Percentiles rank a stretch among this genome's conserved stretches.
These are phyloP conservation scores for Emericellopsis terricola DNA, from an alignment of 495 filamentous ascomycete genomes.

Conservation along the genomic window DNA sequence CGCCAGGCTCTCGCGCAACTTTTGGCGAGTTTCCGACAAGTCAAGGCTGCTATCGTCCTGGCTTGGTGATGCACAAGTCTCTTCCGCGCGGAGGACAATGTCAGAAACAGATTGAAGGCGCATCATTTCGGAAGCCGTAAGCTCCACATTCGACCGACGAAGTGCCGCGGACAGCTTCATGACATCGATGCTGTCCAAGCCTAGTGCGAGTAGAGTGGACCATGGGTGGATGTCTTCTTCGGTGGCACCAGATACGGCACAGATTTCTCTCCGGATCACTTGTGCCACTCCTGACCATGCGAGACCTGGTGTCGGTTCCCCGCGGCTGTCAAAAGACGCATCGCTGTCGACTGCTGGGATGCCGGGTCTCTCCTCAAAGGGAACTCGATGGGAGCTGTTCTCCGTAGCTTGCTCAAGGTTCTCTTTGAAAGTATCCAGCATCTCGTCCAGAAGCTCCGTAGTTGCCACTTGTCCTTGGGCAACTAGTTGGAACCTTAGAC, in stretches of 20 bases:
- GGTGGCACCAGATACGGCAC: constrained; percentile 34
- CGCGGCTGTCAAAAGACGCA: too few relatives aligned
- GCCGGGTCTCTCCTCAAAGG: too few relatives aligned
- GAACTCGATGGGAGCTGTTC: too few relatives aligned
- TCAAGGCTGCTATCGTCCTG: not conserved
- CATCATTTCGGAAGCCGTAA: constrained; percentile 54
- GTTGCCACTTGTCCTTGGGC: constrained; percentile 25
- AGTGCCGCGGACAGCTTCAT: constrained; percentile 51
- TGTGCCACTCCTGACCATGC: constrained; percentile 33
- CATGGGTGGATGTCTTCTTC: constrained; percentile 27
- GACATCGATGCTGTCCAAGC: constrained; percentile 50
- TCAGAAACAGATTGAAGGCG: constrained; percentile 39
- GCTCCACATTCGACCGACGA: constrained; percentile 33
- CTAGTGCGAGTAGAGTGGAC: constrained; percentile 43
- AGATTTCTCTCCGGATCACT: constrained; percentile 38
- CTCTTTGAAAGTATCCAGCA: constrained; percentile 23
- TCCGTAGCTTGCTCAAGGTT: constrained; percentile 6
- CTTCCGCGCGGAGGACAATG: constrained; percentile 1
- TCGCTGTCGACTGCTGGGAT: too few relatives aligned
- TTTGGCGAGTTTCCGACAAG: too few relatives aligned
- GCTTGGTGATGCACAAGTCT: not conserved
- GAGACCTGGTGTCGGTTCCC: too few relatives aligned
- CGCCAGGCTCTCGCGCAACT: not conserved
- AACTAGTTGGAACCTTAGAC: constrained; percentile 34
- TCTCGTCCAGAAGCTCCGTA: constrained; percentile 6